These are phyloP conservation scores for Penicillium crystallinum DNA, from an alignment of 495 filamentous ascomycete genomes.

Conservation along the genomic window DNA sequence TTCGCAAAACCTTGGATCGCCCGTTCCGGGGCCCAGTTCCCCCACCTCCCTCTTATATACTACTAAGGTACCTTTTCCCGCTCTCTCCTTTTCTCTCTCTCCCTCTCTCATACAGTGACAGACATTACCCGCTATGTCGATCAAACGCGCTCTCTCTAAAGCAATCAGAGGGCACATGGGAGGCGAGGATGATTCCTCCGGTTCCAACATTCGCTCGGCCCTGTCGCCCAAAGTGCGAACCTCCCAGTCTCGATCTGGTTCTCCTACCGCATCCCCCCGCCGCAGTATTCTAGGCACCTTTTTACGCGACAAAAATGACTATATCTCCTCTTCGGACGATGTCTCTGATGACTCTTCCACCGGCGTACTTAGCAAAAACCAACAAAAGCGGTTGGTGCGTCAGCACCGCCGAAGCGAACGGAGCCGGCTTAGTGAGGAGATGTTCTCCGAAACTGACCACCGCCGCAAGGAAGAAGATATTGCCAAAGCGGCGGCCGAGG, in stretches of 20 bases:
- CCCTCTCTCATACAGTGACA: neutral
- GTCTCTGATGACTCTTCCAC: constrained; percentile 41
- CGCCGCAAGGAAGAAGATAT: constrained; percentile 41
- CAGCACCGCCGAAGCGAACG: constrained; percentile 38
- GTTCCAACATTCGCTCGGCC: constrained; percentile 14
- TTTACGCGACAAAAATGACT: constrained; percentile 34
- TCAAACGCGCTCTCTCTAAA: constrained; percentile 43
- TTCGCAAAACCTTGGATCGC: neutral
- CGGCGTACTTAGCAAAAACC: constrained; percentile 46
- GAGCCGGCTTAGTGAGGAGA: constrained; percentile 49
- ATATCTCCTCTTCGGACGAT: constrained; percentile 44
- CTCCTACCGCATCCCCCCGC: constrained; percentile 27
- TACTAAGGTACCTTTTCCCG: neutral
- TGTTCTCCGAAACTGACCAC: constrained; percentile 45
- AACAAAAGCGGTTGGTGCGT: constrained; percentile 45
- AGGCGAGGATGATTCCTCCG: constrained; percentile 21
- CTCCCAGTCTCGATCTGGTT: constrained; percentile 11
- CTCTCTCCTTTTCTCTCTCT: neutral
- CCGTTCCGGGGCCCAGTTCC: neutral
- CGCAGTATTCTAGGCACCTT: constrained; percentile 40
- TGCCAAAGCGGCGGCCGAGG: constrained; percentile 27
- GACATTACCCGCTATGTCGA: constrained; percentile 33
- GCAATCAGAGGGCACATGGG: constrained; percentile 24
- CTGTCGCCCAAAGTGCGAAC: constrained; percentile 13
- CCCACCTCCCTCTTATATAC: neutral